Conservation (phyloP, 1,284 basidiomycete species). For the Melampsora larici-populina region DNA sequence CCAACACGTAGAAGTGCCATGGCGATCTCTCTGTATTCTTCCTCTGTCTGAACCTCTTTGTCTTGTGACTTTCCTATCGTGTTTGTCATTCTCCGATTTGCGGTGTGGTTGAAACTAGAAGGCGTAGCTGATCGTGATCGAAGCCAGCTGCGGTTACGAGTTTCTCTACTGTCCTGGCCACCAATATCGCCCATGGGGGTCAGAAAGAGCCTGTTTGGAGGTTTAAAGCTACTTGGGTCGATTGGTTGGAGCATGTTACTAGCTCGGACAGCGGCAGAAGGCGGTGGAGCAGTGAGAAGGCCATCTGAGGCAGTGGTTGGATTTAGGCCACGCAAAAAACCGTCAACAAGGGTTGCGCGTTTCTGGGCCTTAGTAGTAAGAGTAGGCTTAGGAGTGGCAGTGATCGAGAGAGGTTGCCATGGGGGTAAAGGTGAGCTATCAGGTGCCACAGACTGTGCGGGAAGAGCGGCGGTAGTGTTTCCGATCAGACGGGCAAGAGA, state of each 20-base stretch:
- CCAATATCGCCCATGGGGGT: not conserved
- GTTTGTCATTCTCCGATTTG: slow-evolving; percentile 31
- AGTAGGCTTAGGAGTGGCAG: not conserved
- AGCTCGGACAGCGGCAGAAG: not conserved
- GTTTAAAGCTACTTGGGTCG: not conserved
- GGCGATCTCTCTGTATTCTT: not conserved
- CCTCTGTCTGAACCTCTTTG: slow-evolving; percentile 23
- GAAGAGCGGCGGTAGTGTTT: not conserved
- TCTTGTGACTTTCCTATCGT: slow-evolving; percentile 40
- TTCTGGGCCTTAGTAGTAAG: not conserved
- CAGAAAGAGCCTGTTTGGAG: not conserved
- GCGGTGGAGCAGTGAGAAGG: not conserved
- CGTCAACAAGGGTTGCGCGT: slow-evolving; percentile 25
- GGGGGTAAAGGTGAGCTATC: no score
- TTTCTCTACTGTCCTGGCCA: slow-evolving; percentile 14
- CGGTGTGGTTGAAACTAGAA: slow-evolving; percentile 2
- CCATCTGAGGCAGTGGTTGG: not conserved
- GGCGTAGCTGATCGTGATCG: not conserved
- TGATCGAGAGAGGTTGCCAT: not conserved
- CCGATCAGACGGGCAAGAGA: not conserved
- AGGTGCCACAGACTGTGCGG: not conserved
- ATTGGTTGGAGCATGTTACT: not conserved
- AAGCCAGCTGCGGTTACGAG: slow-evolving; percentile 12
- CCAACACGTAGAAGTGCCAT: not conserved
- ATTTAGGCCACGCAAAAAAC: slow-evolving; percentile 33